Evolutionary conservation across 2,329 filamentous ascomycete genomes (phyloP).

Genomic region (Polytolypa hystricis): DNA sequence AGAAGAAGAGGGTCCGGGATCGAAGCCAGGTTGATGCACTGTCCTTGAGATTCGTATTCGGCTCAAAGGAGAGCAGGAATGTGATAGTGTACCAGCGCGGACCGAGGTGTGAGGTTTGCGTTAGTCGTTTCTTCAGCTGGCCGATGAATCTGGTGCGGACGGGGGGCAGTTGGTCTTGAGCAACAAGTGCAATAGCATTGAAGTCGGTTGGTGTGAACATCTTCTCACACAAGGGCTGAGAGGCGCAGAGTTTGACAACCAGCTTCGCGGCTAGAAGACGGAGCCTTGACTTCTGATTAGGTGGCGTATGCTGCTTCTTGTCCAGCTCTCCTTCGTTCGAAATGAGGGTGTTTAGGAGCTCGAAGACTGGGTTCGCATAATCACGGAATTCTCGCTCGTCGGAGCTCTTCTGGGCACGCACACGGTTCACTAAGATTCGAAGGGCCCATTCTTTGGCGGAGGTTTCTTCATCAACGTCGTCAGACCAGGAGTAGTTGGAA

Average conservation of each 20-base stretch:
- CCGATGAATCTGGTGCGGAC: slow-evolving; percentile 71
- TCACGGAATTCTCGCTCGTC: slow-evolving; percentile 35
- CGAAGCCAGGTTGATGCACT: slow-evolving; percentile 80
- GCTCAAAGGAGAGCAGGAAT: slow-evolving; percentile 88
- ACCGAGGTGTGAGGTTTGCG: slow-evolving; percentile 55
- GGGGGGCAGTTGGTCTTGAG: slow-evolving; percentile 62
- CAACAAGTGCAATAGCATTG: slow-evolving; percentile 66
- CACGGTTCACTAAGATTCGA: slow-evolving; percentile 74
- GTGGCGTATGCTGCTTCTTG: slow-evolving; percentile 62
- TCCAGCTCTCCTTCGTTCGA: slow-evolving; percentile 68
- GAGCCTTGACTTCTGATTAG: slow-evolving; percentile 67
- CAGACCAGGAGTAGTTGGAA: slow-evolving; percentile 55
- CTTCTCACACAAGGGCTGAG: slow-evolving; percentile 61
- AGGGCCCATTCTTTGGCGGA: slow-evolving; percentile 74
- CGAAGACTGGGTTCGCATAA: slow-evolving; percentile 57
- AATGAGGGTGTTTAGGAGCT: slow-evolving; percentile 66
- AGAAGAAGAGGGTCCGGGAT: slow-evolving; percentile 60
- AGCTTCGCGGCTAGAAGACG: slow-evolving; percentile 71
- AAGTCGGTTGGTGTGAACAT: slow-evolving; percentile 63
- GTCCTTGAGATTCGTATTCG: slow-evolving; percentile 58
- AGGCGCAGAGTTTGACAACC: slow-evolving; percentile 71
- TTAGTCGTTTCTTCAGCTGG: slow-evolving; percentile 64
- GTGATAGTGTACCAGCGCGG: slow-evolving; percentile 81
- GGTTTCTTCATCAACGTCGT: slow-evolving; percentile 68
- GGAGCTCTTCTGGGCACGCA: slow-evolving; percentile 52